A percentile compares a stretch with the other conserved stretches of the same genome.
These are phyloP conservation scores for Nannizzia gypsea DNA, from an alignment of 2,329 filamentous ascomycete species.

Conservation along the genomic window DNA sequence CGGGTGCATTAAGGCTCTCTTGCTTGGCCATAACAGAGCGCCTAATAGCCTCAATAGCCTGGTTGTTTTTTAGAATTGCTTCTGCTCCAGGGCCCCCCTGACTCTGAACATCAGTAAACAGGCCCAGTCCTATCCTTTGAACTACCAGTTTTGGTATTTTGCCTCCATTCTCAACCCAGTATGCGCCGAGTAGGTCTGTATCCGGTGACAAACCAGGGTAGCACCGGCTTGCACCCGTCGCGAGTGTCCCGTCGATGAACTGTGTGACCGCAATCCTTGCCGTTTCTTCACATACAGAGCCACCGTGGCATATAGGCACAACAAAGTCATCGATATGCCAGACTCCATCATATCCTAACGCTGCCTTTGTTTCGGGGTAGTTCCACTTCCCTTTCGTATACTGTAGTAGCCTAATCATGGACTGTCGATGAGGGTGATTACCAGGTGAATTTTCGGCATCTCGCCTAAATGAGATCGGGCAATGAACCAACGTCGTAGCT, in stretches of 20 bases:
- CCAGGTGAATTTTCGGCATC: constrained; percentile 2
- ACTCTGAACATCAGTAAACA: constrained; percentile 2
- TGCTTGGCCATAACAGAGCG: neutral
- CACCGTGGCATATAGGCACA: constrained; percentile 16
- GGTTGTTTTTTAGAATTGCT: constrained; percentile 1
- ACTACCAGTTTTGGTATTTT: constrained; percentile 9
- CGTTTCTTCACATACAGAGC: constrained; percentile 15
- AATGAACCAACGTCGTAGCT: constrained; percentile 15
- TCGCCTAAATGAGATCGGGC: constrained; percentile 15
- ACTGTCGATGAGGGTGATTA: constrained; percentile 7
- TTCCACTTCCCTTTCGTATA: constrained; percentile 16
- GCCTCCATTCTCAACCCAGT: constrained; percentile 7
- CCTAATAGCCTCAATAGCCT: constrained; percentile 10
- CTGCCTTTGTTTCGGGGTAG: constrained; percentile 12
- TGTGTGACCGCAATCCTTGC: constrained; percentile 14
- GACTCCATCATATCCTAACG: constrained; percentile 12
- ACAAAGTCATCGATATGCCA: constrained; percentile 17
- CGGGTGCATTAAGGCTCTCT: neutral
- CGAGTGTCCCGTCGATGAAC: constrained; percentile 12
- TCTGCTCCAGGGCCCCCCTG: neutral
- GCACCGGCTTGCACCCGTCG: constrained; percentile 6
- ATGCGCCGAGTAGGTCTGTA: constrained; percentile 7
- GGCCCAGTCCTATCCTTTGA: constrained; percentile 10
- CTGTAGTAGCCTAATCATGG: constrained; percentile 14
- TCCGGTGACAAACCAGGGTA: constrained; percentile 10